phyloP scores from a whole-genome alignment of 495 filamentous ascomycete genomes.

The Extremus antarcticus region DNA sequence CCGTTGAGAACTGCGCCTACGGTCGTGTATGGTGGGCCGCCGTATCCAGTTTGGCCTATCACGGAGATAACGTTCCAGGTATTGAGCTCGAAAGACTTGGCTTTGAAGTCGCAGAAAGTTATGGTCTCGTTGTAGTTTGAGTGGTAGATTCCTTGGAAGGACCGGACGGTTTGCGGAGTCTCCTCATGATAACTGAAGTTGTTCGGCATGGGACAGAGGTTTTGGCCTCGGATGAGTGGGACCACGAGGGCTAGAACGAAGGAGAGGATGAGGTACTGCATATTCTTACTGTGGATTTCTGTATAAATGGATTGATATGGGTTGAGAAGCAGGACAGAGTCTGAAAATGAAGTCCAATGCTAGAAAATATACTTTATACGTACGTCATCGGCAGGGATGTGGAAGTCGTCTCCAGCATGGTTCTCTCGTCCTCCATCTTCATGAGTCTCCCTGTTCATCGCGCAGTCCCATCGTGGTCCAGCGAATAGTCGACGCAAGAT shows the following conservation, averaged over 20 bases:
- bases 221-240: not conserved
- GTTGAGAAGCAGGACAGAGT: too few relatives aligned
- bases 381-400: too few relatives aligned
- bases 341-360: too few relatives aligned
- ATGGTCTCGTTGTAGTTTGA: constrained; percentile 5
- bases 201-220: constrained; percentile 2
- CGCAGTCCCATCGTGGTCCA: too few relatives aligned
- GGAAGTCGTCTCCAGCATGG: too few relatives aligned
- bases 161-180: constrained; percentile 2
- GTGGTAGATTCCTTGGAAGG: constrained; percentile 6
- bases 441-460: too few relatives aligned
- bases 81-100: not conserved
- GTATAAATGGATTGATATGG: too few relatives aligned
- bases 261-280: not conserved
- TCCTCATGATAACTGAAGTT: not conserved
- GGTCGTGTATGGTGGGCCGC: constrained; percentile 1
- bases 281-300: too few relatives aligned
- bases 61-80: not conserved
- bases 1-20: constrained; percentile 4
- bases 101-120: constrained; percentile 6
- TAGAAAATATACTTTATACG: too few relatives aligned
- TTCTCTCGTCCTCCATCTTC: too few relatives aligned
- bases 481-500: too few relatives aligned
- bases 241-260: not conserved
- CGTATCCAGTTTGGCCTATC: not conserved